Evolutionary conservation across 306 rosid species (phyloP), one percentile per base, ranked within the genome.

Genomic region (Gastrolobium villosum): DNA sequence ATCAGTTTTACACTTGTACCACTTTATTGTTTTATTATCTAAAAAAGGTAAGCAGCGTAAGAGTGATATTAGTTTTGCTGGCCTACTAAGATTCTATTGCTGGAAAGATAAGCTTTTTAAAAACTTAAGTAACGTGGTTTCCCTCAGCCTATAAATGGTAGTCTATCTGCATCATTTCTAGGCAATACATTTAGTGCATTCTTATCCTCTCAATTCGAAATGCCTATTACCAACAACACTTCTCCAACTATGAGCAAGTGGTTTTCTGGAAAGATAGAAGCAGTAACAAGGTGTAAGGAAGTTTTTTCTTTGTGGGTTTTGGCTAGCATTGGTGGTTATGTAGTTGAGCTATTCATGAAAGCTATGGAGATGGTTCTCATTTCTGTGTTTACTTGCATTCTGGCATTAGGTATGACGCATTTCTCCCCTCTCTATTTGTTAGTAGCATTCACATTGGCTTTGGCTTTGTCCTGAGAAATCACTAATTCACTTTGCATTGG

Each of bases 381-480:
- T 35, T 84, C 65, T 64, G 70, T 50, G 41, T 79, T 85, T 4
- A 65, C 82, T 2, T 70, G 56, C 63, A 43, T 64, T 79, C 11
- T 85, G 37, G 84, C 84, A 10, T 70, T 85, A 0, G 89, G 89
- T 85, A 73, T 66, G n/a, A 34, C 13, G 15, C 46, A 70, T 15
- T 56, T 55, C 39, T 36, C 26, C 10, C 20, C 35, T 45, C 30
- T 55, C 8, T 45, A n/a, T 76, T 36, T 50, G 15, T 6, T 40
- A 8, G 15, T 32, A 75, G 6, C 56, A 14, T 66, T 77, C 69
- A 36, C 44, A 49, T 62, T 62, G 67, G 4, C 0, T 56, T 8
- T 72, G n/a, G 34, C 67, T 13, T 73, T 57, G 69, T 73, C 26
- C 35, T 31, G 20, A 43, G 43, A 70, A 70, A 15, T 70, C 75